These are phyloP conservation scores for Raffaelea albimanens DNA, from an alignment of 2,329 filamentous ascomycete species.

Conservation along the genomic window DNA sequence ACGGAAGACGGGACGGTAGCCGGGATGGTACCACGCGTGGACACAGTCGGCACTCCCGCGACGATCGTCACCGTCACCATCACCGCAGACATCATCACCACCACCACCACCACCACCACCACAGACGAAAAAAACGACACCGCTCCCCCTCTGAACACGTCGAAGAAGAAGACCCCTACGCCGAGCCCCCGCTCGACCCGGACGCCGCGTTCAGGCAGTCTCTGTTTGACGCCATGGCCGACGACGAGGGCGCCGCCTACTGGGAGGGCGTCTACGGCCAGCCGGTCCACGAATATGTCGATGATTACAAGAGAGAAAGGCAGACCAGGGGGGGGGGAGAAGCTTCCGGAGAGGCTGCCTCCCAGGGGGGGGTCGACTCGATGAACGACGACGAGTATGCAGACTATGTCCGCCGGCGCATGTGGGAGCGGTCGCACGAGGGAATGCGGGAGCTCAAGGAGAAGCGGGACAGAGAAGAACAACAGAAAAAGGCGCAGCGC, in stretches of 20 bases:
- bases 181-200: constrained; percentile 45
- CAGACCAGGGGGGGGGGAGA: constrained; percentile 22
- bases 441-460: constrained; percentile 66
- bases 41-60: neutral
- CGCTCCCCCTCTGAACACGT: neutral
- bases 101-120: neutral
- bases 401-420: constrained; percentile 69
- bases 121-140: constrained; percentile 16
- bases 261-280: constrained; percentile 97
- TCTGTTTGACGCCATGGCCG: constrained; percentile 91
- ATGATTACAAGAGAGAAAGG: constrained; percentile 4
- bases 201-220: constrained; percentile 82
- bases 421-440: constrained; percentile 94
- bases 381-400: constrained; percentile 95
- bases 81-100: constrained; percentile 8
- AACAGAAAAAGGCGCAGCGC: neutral
- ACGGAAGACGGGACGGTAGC: no score
- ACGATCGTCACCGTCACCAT: constrained; percentile 4
- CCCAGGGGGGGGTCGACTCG: constrained; percentile 41
- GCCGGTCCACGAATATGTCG: constrained; percentile 55
- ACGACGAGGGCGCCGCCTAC: constrained; percentile 90
- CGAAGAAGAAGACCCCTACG: constrained; percentile 29
- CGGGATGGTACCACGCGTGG: no score
- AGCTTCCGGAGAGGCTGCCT: constrained; percentile 18
- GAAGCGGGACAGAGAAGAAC: constrained; percentile 33